These are phyloP conservation scores for Trichocladium uniseriatum DNA, from an alignment of 495 filamentous ascomycete species.

Conservation along the genomic window DNA sequence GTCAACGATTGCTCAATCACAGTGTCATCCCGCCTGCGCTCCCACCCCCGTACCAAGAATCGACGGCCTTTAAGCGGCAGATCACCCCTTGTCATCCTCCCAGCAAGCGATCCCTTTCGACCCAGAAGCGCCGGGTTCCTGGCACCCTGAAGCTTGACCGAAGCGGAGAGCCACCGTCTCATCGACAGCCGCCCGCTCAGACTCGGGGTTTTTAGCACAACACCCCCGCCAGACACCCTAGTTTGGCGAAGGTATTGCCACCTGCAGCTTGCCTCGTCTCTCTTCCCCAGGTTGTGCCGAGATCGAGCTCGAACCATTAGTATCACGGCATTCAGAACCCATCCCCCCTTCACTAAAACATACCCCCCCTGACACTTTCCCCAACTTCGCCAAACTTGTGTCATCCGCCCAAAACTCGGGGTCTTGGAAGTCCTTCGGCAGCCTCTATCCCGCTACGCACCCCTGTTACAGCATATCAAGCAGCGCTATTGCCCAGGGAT, in stretches of 20 bases:
- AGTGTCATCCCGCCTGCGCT: slow-evolving; percentile 23
- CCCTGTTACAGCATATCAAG: too few species aligned
- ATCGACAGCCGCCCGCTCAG: slow-evolving; percentile 2
- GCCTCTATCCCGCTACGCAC: too few species aligned
- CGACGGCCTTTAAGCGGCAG: slow-evolving; percentile 11
- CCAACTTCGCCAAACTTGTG: too few species aligned
- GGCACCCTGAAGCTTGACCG: slow-evolving; percentile 8
- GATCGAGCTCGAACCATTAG: slow-evolving; percentile 15
- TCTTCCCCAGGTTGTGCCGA: slow-evolving; percentile 13
- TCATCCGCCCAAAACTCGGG: too few species aligned
- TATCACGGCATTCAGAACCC: neutral
- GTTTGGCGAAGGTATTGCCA: slow-evolving; percentile 16
- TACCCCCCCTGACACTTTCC: too few species aligned
- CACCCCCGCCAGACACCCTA: slow-evolving; percentile 3
- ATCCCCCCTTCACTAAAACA: neutral
- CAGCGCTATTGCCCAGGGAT: too few species aligned
- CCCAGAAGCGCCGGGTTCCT: slow-evolving; percentile 14
- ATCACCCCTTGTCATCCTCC: slow-evolving; percentile 13
- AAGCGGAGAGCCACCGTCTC: neutral
- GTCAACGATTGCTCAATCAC: slow-evolving; percentile 17
- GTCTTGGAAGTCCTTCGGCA: too few species aligned
- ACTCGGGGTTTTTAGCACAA: slow-evolving; percentile 3
- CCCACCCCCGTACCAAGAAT: slow-evolving; percentile 19
- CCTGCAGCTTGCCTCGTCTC: slow-evolving; percentile 14
- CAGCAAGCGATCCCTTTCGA: slow-evolving; percentile 6